Base-by-base conservation (phyloP, 805 yeast species). In the Sugiyamaella marilandica region DNA sequence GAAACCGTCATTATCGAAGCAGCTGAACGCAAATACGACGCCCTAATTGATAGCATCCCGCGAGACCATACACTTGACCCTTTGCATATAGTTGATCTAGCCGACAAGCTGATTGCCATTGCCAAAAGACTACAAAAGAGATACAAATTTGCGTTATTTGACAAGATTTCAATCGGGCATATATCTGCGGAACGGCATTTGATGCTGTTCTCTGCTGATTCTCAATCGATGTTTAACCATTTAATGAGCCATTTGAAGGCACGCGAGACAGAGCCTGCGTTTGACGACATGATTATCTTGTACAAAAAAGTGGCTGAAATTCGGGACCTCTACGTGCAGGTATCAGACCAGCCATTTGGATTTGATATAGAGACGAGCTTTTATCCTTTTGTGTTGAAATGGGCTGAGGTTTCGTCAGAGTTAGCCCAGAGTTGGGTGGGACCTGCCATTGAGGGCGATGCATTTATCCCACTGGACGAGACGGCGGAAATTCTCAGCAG, bases 91-190 rank as follows among this genome's bases (percentile, higher is more conserved):
- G 73, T 79, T 45, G 76, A 80, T 41, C 72, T 84, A 3, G 80
- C 84, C 0, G 83, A 82, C 45, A 62, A 65, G 36, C 74, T 87
- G 18, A 73, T 82, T 8, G 67, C 68, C 2, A 74, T 75, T 32
- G 78, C 84, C 14, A 71, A 76, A 51, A 60, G 62, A 16, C 64
- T 85, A 26, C 87, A 83, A 57, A 83, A 80, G 55, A 68, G 81
- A 55, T 87, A 83, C 61, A 79, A 78, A 35, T 70, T 69, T 41
- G 84, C 88, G 0, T 66, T 87, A n/a, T 67, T 86, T 43, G 89
- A 82, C 18, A 72, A 72, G 53, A 65, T 86, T 2, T 67, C 75
- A 44, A 77, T 87, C 34, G 67, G 86, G 11, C 57, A 57, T 41
- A 50, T 69, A 2, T 67, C 69, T 0, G 59, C 67, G 37, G 59